Evolutionary conservation across 306 rosid species (phyloP).

Genomic region (Astragalus glycyphyllos): DNA sequence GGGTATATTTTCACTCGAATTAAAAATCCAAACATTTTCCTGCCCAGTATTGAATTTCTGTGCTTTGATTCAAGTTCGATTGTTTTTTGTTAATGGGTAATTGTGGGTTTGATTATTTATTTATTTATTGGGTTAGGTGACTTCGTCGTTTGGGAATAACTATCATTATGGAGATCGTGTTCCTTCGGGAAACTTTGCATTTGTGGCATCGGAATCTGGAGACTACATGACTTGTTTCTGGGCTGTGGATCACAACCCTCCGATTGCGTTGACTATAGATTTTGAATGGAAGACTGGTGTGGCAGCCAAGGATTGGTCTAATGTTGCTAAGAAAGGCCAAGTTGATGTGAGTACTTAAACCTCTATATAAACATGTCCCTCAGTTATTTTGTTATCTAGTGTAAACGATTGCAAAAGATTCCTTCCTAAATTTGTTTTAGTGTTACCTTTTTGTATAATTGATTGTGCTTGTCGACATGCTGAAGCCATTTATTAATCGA

Average conservation of each 20-base stretch:
- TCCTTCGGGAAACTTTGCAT: slow-evolving; percentile 72
- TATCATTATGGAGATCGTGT: slow-evolving; percentile 75
- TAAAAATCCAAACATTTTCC: slow-evolving; percentile 24
- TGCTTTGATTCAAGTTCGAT: slow-evolving; percentile 23
- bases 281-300: slow-evolving; percentile 96
- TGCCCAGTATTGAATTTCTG: slow-evolving; percentile 18
- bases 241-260: slow-evolving; percentile 73
- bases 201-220: slow-evolving; percentile 76
- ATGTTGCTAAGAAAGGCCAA: slow-evolving; percentile 91
- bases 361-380: not conserved
- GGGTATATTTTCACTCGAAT: slow-evolving; percentile 53
- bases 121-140: slow-evolving; percentile 60
- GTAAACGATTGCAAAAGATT: not conserved
- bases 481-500: not conserved
- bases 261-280: slow-evolving; percentile 62
- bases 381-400: slow-evolving; percentile 13
- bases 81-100: slow-evolving; percentile 22
- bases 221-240: slow-evolving; percentile 91
- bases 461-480: not conserved
- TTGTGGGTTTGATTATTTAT: not conserved
- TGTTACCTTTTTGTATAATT: not conserved
- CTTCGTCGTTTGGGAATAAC: slow-evolving; percentile 76
- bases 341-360: slow-evolving; percentile 72
- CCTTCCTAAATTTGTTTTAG: slow-evolving; percentile 3
- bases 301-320: slow-evolving; percentile 93